Percentiles rank a stretch among this genome's conserved stretches.
Conservation (phyloP, 345 rosid species). For the Theobroma cacao region DNA sequence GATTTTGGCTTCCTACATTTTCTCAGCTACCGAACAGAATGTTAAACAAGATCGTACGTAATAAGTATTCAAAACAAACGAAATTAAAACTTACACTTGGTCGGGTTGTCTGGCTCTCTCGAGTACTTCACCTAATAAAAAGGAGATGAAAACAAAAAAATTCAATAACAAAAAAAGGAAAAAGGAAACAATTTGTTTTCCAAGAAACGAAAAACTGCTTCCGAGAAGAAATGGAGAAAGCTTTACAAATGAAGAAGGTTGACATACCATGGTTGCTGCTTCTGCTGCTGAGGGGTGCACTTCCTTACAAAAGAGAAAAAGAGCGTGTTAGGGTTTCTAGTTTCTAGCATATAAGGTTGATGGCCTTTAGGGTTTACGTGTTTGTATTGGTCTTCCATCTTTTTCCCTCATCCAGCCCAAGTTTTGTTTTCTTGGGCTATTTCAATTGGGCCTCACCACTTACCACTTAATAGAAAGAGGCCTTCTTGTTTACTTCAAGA, state of each 20-base stretch:
- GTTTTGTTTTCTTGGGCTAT: background rate
- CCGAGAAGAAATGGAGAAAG: background rate
- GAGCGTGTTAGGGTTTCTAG: background rate
- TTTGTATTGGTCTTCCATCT: background rate
- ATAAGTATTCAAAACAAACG: background rate
- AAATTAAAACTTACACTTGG: conserved; percentile 53
- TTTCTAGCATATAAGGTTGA: background rate
- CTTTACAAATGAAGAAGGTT: background rate
- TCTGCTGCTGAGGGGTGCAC: background rate
- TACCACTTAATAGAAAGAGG: background rate
- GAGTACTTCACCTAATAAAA: conserved; percentile 64
- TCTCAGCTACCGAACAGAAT: conserved; percentile 4
- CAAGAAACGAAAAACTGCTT: background rate
- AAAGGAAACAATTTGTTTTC: background rate
- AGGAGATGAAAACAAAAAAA: conserved; percentile 5
- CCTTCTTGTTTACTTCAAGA: background rate
- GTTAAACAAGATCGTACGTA: background rate
- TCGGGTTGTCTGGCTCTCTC: conserved; percentile 68
- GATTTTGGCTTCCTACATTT: background rate
- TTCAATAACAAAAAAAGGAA: background rate
- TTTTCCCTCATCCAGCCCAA: background rate
- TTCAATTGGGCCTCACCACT: background rate
- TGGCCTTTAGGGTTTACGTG: conserved; percentile 7
- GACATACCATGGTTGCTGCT: conserved; percentile 26
- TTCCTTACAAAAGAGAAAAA: background rate